Percentiles rank a stretch among this genome's conserved stretches.
Conservation (phyloP, 306 rosid species). For the Begonia peltatifolia region DNA sequence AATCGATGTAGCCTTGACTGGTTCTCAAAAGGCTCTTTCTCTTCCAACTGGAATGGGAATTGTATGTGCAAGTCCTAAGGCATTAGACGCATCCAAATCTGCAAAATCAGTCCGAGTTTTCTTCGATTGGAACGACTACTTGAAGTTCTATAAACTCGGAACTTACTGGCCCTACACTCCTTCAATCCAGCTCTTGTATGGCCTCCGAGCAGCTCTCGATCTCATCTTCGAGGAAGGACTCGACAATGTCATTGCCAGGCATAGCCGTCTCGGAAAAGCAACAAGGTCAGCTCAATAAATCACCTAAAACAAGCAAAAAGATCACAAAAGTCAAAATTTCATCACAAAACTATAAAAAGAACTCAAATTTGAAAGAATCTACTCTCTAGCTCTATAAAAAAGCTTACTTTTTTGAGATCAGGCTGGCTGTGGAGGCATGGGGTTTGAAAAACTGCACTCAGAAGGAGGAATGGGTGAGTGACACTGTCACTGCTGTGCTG, state of each 20-base stretch:
- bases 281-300: conserved; percentile 39
- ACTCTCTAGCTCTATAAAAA: too few relatives aligned
- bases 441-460: conserved; percentile 98
- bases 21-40: conserved; percentile 97
- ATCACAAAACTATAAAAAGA: too few relatives aligned
- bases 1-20: conserved; percentile 90
- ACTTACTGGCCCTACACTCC: conserved; percentile 99
- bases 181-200: conserved; percentile 76
- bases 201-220: conserved; percentile 79
- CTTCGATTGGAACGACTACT: conserved; percentile 94
- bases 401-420: conserved; percentile 2
- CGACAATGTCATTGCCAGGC: conserved; percentile 78
- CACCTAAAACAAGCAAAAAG: background rate
- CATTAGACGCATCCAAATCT: conserved; percentile 72
- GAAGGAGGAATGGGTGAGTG: conserved; percentile 85
- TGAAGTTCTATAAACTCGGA: conserved; percentile 84
- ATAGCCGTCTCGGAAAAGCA: conserved; percentile 71
- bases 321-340: too few relatives aligned
- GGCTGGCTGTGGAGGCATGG: conserved; percentile 99
- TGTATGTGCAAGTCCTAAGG: conserved; percentile 88
- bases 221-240: conserved; percentile 93
- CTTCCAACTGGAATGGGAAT: conserved; percentile 94
- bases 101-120: conserved; percentile 83
- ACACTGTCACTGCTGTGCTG: conserved; percentile 86
- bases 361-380: too few relatives aligned